phyloP scores from a whole-genome alignment of 2,329 filamentous ascomycete genomes.

The Colletotrichum gloeosporioides region DNA sequence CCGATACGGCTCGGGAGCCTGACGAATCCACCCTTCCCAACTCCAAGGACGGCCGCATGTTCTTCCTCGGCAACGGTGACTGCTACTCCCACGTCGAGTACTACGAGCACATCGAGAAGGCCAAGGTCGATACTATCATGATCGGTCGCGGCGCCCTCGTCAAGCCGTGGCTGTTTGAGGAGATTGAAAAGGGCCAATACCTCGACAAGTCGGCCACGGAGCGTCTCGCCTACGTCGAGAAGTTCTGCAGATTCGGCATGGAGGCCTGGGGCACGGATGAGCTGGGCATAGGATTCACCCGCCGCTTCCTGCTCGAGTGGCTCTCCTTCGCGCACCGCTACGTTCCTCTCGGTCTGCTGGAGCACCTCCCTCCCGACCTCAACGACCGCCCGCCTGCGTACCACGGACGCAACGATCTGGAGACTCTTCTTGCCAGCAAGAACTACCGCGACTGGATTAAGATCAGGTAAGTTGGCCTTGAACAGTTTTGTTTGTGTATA shows the following conservation, averaged over 20 bases:
- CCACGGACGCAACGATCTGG: slow-evolving; percentile 84
- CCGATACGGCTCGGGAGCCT: slow-evolving; percentile 79
- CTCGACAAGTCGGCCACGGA: slow-evolving; percentile 93
- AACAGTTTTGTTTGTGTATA: neutral
- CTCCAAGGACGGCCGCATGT: slow-evolving; percentile 71
- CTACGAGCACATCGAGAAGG: slow-evolving; percentile 75
- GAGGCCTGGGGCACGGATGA: slow-evolving; percentile 97
- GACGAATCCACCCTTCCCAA: slow-evolving; percentile 77
- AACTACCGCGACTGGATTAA: slow-evolving; percentile 99
- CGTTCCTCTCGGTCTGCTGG: slow-evolving; percentile 86
- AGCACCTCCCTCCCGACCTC: slow-evolving; percentile 84
- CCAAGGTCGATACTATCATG: slow-evolving; percentile 93
- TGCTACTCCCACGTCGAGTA: slow-evolving; percentile 95
- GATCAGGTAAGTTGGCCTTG: slow-evolving; percentile 73
- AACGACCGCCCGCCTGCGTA: slow-evolving; percentile 90
- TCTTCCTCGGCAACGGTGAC: slow-evolving; percentile 96
- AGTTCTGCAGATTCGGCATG: slow-evolving; percentile 88
- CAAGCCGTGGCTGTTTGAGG: slow-evolving; percentile 98
- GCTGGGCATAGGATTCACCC: slow-evolving; percentile 87
- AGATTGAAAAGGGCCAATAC: slow-evolving; percentile 90
- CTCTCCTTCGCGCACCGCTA: slow-evolving; percentile 93
- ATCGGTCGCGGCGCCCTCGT: slow-evolving; percentile 93
- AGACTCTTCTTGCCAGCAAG: slow-evolving; percentile 88
- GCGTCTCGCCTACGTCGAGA: slow-evolving; percentile 83
- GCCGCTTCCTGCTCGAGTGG: slow-evolving; percentile 94